phyloP scores from a whole-genome alignment of 768 basidiomycete species.

The Melanogaster broomeanus region DNA sequence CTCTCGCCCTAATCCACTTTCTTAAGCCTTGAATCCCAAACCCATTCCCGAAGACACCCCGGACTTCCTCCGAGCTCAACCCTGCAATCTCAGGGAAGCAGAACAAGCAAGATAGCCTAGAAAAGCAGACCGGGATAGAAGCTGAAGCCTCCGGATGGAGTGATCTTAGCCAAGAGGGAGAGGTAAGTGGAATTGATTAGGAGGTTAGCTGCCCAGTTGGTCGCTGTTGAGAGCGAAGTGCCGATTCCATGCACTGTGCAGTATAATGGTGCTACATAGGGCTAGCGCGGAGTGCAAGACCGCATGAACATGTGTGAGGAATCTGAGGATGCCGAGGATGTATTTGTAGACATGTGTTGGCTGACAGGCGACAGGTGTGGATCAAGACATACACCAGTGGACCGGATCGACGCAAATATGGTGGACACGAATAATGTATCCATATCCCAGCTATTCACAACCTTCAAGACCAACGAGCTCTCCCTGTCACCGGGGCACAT shows the following conservation, averaged over 20 bases:
- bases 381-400: neutral
- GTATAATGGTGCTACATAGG: neutral
- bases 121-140: slow-evolving; percentile 73
- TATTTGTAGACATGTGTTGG: neutral
- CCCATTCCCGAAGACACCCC: slow-evolving; percentile 58
- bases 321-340: no score
- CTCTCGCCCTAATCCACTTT: slow-evolving; percentile 37
- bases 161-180: slow-evolving; percentile 72
- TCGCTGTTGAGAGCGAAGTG: slow-evolving; percentile 71
- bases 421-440: no score
- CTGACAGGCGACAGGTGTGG: neutral
- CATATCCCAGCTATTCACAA: no score
- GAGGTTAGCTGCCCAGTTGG: slow-evolving; percentile 78
- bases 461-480: slow-evolving; percentile 83
- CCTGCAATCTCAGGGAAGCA: slow-evolving; percentile 85
- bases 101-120: slow-evolving; percentile 65
- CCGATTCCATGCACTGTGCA: slow-evolving; percentile 70
- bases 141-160: slow-evolving; percentile 74
- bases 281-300: neutral
- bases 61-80: slow-evolving; percentile 67
- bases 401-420: neutral
- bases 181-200: slow-evolving; percentile 81
- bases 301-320: neutral
- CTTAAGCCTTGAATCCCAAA: slow-evolving; percentile 61
- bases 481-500: slow-evolving; percentile 87